phyloP scores from a whole-genome alignment of 345 rosid species.

The Odontarrhena argentea region DNA sequence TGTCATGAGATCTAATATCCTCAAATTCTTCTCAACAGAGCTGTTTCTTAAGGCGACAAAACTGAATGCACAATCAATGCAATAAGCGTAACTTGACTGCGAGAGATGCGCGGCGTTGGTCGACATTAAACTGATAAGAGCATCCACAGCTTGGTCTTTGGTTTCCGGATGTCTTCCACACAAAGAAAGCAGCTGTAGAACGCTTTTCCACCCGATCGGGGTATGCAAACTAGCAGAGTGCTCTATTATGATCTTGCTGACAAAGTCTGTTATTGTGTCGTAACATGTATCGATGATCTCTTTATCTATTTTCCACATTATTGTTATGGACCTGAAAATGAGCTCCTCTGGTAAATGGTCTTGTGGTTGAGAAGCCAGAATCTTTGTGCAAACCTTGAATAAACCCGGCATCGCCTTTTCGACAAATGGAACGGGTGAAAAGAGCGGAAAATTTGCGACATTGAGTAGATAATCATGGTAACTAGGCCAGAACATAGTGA shows the following conservation, averaged over 20 bases:
- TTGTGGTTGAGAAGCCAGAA: constrained; percentile 48
- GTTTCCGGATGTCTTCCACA: constrained; percentile 74
- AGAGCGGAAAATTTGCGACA: constrained; percentile 75
- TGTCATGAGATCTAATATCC: constrained; percentile 65
- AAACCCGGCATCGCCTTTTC: constrained; percentile 70
- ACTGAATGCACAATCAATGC: constrained; percentile 79
- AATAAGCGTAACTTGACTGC: constrained; percentile 58
- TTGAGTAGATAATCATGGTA: constrained; percentile 64
- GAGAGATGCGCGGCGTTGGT: constrained; percentile 50
- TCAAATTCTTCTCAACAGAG: constrained; percentile 71
- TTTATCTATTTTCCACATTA: constrained; percentile 93
- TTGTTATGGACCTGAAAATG: constrained; percentile 70
- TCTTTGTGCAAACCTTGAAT: constrained; percentile 66
- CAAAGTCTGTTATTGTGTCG: constrained; percentile 57
- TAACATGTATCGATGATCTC: constrained; percentile 75
- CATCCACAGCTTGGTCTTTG: constrained; percentile 71
- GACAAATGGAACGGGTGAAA: constrained; percentile 80
- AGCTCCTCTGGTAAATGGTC: constrained; percentile 66
- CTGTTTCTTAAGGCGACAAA: constrained; percentile 70
- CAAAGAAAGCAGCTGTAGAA: constrained; percentile 65
- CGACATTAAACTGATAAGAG: constrained; percentile 64
- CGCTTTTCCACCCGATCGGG: constrained; percentile 80
- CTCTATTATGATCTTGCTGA: constrained; percentile 62
- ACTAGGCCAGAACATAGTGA: constrained; percentile 66
- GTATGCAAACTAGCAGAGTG: constrained; percentile 65